Base-by-base conservation (phyloP, 345 rosid genomes). In the Rhodomyrtus tomentosa region DNA sequence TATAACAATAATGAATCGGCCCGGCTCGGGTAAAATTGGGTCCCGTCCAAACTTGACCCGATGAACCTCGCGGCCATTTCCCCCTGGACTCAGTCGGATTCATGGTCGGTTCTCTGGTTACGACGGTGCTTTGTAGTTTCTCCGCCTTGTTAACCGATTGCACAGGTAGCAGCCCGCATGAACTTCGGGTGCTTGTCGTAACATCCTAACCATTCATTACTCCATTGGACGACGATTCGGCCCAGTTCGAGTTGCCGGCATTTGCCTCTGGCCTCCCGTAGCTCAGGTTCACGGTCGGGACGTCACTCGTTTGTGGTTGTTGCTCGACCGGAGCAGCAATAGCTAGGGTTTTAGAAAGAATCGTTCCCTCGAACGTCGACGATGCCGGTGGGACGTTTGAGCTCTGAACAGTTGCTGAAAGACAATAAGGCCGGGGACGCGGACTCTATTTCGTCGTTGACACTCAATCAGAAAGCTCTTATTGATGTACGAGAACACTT, bases 391-490 rank as follows among this genome's bases (percentile, higher is more conserved):
- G 85, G 83, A 56, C 85, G 87, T n/a, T 83, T 95, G 87, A 95
- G 89, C 84, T 86, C 87, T 29, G 95, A 93, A 42, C 92, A 92
- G 83, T 84, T 96, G 16, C 84, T 95, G 86, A 91, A 90, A 87
- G 98, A 95, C 86, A 89, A 89, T 81, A 86, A 90, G 36, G 89
- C 89, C 49, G 48, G 81, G 81, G 93, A 94, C 83, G 87, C 90
- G 7, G 79, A 90, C 88, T 86, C 95, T 88, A 82, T 96, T 81
- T 89, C 90, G 32, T 89, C 93, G 55, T 94, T 94, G 52, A 87
- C 90, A 29, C 97, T 96, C 74, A 87, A 91, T 50, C 94, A 92
- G 87, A 93, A 85, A 91, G 93, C 94, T 89, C 98, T 96, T 83
- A 90, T 96, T 55, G 93, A 96, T 59, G 98, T 93, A 89, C 29